Percentiles rank a stretch among this genome's conserved stretches.
phyloP scores from a whole-genome alignment of 2,329 filamentous ascomycete genomes.

The Diaporthe amygdali region DNA sequence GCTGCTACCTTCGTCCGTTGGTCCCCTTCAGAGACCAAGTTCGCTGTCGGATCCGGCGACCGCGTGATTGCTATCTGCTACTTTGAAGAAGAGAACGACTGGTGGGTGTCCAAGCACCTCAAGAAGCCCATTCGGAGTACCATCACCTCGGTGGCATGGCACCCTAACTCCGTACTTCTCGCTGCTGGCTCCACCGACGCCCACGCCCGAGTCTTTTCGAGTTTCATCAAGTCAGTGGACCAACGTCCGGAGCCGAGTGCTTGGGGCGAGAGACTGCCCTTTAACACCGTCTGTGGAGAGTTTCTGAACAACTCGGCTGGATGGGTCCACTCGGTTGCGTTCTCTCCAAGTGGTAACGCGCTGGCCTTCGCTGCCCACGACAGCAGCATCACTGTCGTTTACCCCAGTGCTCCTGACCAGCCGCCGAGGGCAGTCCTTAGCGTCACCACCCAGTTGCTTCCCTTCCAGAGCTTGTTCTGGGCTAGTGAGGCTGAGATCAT shows the following conservation, averaged over 20 bases:
- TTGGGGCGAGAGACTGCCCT: slow-evolving; percentile 95
- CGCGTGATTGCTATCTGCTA: slow-evolving; percentile 96
- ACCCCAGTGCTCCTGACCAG: slow-evolving; percentile 89
- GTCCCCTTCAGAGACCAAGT: slow-evolving; percentile 96
- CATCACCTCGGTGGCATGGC: slow-evolving; percentile 93
- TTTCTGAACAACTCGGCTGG: slow-evolving; percentile 95
- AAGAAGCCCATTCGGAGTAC: slow-evolving; percentile 99
- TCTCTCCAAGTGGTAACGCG: slow-evolving; percentile 91
- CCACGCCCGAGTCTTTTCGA: slow-evolving; percentile 91
- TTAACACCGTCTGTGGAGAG: slow-evolving; percentile 98
- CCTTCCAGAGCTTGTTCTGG: slow-evolving; percentile 94
- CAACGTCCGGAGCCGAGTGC: slow-evolving; percentile 81
- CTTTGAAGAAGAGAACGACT: slow-evolving; percentile 99
- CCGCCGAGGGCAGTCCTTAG: slow-evolving; percentile 89
- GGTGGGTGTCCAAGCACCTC: slow-evolving; percentile 99
- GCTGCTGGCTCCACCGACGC: slow-evolving; percentile 97
- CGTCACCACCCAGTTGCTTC: slow-evolving; percentile 86
- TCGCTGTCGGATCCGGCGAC: slow-evolving; percentile 95
- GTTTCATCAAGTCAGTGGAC: slow-evolving; percentile 96
- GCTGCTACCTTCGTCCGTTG: slow-evolving; percentile 97
- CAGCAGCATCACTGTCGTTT: slow-evolving; percentile 95
- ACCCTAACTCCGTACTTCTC: slow-evolving; percentile 94
- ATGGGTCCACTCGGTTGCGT: slow-evolving; percentile 93
- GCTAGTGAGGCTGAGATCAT: slow-evolving; percentile 91
- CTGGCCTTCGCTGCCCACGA: slow-evolving; percentile 95